Percentiles rank a stretch among this genome's conserved stretches.
Evolutionary conservation across 495 filamentous ascomycete genomes (phyloP).

Genomic region (Mycothermus thermophilus): DNA sequence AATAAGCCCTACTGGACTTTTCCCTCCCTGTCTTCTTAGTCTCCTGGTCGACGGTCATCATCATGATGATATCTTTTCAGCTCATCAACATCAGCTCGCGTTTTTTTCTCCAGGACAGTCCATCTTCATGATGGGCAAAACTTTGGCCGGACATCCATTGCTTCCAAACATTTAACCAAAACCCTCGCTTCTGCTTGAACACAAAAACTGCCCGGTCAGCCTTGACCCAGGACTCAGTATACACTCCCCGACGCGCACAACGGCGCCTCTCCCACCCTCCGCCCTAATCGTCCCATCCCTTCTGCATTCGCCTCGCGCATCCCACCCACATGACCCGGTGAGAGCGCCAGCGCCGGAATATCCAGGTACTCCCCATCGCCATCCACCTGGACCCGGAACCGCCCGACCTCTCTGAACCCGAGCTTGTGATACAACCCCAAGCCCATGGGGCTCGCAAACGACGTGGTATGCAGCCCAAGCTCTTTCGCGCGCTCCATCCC

Average conservation of each 20-base stretch:
- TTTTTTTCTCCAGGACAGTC: no score
- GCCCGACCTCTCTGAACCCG: slow-evolving; percentile 16
- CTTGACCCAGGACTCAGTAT: neutral
- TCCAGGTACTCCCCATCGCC: slow-evolving; percentile 16
- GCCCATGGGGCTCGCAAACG: slow-evolving; percentile 21
- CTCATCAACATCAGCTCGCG: no score
- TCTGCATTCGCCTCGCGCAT: slow-evolving; percentile 1
- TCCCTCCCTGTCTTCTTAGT: no score
- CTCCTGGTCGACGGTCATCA: no score
- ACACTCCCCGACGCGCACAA: neutral
- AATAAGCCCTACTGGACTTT: no score
- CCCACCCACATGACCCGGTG: neutral
- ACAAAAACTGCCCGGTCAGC: no score
- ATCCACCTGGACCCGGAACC: slow-evolving; percentile 15
- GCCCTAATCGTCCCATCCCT: neutral
- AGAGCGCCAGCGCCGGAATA: slow-evolving; percentile 13
- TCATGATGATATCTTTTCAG: no score
- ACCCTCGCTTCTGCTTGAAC: no score
- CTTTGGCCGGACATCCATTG: no score
- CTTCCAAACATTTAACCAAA: no score
- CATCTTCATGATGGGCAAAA: no score
- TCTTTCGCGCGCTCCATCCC: slow-evolving; percentile 23
- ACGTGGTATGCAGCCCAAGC: slow-evolving; percentile 11
- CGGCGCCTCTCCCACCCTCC: slow-evolving; percentile 1
- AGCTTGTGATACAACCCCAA: slow-evolving; percentile 13